Base-by-base conservation (phyloP, 768 basidiomycete genomes). In the Lentinula detonsa region DNA sequence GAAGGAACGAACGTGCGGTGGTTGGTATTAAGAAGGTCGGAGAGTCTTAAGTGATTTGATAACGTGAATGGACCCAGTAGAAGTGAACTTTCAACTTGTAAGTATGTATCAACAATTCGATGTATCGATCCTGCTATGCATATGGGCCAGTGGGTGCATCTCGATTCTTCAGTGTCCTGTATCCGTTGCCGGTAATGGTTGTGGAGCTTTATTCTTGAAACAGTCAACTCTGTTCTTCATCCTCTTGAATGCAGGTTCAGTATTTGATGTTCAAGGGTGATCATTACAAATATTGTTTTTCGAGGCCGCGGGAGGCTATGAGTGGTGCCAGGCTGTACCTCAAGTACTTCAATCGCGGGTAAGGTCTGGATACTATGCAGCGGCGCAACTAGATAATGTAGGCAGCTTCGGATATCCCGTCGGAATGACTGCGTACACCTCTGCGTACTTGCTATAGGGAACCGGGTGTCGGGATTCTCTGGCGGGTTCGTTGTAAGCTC, bases 1-100 rank as follows among this genome's bases (percentile, higher is more conserved):
- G 80, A 68, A 75, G 95, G 60, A 97, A 99, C 70, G 93, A 95
- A 65, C 72, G 84, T 10, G 80, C 87, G 3, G 68, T 85, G 56
- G 72, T 83, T 28, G 83, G 86, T 0, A 78, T 91, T 0, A 85
- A 79, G 74, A 82, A 79, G 64, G 81, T 85, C 2, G 83, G 83
- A 21, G 82, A 84, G 50, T 28, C 3, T 28, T 28, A 28, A 28
- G 28, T 3, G 28, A 28, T 28, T 3, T 28, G 28, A 28, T 0
- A 28, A 28, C 23, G 23, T 23, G 23, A 23, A 23, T 1, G 23
- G 23, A 23, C 23, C 28, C 28, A 28, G 28, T 2, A 28, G 28
- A 28, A 3, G 28, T 28, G 28, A 28, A 28, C 28, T 28, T 28
- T 28, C 28, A 28, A 28, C 28, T 28, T 28, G 28, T 23, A 23